Evolutionary conservation across 495 filamentous ascomycete genomes (phyloP), one percentile per base, ranked within the genome.

Genomic region (Aspergillus leporis): DNA sequence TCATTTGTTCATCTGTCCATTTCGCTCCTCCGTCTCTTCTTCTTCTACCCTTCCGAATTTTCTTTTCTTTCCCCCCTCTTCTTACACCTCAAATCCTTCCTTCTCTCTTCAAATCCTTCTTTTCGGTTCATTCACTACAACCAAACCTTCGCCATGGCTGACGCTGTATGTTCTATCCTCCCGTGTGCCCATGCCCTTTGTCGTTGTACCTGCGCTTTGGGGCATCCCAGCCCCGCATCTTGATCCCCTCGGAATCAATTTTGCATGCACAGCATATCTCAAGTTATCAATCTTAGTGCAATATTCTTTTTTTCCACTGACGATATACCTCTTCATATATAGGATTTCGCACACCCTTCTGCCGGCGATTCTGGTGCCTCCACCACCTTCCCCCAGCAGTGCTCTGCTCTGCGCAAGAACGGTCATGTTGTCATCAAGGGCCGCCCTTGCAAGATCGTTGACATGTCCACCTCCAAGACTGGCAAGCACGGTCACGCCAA

Each of bases 401-500:
- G 94, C 80, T 99, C 94, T 79, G 93, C 94, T 66, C 86, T 99
- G 82, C 87, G 94, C 70, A 98, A 99, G 92, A 94, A 93, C 87
- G 94, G 94, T 66, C 86, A 87, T 79, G 94, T 99, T 80, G 89
- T 93, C 70, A 98, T 99, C 81, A 98, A 99, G 86, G 79, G 82
- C 74, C 93, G 94, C 68, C 94, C 94, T 62, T 99, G 94, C 92
- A 98, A 97, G 88, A 99, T 99, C 69, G 90, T 97, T 76, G 94
- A 97, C 72, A 99, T 99, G 94, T 93, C 90, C 61, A 99, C 94
- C 80, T 99, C 94, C 73, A 99, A 99, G 92, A 99, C 94, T 62
- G 94, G 94, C 77, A 99, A 99, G 90, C 94, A 99, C 89, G 94
- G 94, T 77, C 94, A 99, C 88, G 94, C 94, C 78, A 99, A 99